Evolutionary conservation across 1,139 yeast species (phyloP), one percentile per base, ranked within the genome.

Genomic region (Casaregolazyma suthepensis): DNA sequence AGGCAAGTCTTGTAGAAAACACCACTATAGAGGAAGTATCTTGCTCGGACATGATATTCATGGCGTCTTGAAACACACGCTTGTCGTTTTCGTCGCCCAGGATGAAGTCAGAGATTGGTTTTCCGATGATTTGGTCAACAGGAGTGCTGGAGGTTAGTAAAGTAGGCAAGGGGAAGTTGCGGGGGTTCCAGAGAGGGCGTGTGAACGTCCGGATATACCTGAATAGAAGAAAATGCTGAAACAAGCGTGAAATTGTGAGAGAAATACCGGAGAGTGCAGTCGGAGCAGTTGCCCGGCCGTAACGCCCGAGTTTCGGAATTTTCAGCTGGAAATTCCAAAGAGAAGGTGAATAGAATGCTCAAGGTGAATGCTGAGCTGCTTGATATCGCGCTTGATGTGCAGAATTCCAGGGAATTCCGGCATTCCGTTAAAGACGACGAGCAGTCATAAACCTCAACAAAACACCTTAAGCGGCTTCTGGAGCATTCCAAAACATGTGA

Each of bases 21-120:
- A 86, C 76, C 2, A 89, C 89, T 59, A 88, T 79, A 64, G 87
- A 88, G 62, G 93, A 85, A 49, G 80, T 80, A 64, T 87, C 91
- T 63, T 88, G 93, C 15, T 72, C 63, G 56, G 80, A 73, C 96
- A 89, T 87, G 58, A 82, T 80, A 50, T 79, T 77, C 1, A 83
- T 81, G 0, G 96, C 96, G 47, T 81, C 76, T 54, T 79, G 75
- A 62, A 90, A 89, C 10, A 90, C 88, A 48, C 73, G 68, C 58
- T 78, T 77, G 68, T 89, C 96, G 7, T 79, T 79, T 4, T 76
- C 79, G 38, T 78, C 75, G 1, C 96, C 96, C 19, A 83, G 71
- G 5, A 91, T 79, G 10, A 88, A 73, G 47, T 79, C 76, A 1
- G 87, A 74, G 1, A 91, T 80, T 1, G 90, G 87, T 54, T 74